These are phyloP conservation scores for Fusarium miscanthi DNA, from an alignment of 2,329 filamentous ascomycete species.

Conservation along the genomic window DNA sequence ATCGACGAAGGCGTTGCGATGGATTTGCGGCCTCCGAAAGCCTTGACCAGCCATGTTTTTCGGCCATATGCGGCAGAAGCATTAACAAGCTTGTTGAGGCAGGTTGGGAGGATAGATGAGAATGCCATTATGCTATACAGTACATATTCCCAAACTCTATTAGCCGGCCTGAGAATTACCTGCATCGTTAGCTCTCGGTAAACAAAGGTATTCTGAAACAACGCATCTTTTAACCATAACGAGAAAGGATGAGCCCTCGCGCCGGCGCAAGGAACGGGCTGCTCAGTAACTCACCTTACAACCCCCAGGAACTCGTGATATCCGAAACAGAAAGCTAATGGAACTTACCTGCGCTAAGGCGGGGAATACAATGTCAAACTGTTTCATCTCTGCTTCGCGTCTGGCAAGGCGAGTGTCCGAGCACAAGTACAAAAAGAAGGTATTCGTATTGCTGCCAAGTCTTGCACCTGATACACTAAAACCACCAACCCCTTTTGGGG, in stretches of 20 bases:
- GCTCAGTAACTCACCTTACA: background rate
- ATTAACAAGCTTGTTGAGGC: background rate
- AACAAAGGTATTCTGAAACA: constrained; percentile 12
- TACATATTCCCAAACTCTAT: background rate
- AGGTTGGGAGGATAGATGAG: background rate
- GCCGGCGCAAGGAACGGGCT: constrained; percentile 27
- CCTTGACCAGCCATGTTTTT: constrained; percentile 36
- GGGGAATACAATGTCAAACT: constrained; percentile 35
- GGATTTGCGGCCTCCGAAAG: constrained; percentile 32
- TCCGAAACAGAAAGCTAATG: background rate
- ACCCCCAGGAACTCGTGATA: constrained; percentile 1
- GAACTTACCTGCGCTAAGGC: constrained; percentile 24
- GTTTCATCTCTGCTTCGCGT: constrained; percentile 43
- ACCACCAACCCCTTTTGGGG: constrained; percentile 26
- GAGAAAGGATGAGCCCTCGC: background rate
- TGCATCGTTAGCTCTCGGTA: background rate
- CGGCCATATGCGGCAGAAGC: constrained; percentile 12
- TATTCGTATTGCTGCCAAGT: constrained; percentile 29
- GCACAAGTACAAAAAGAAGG: constrained; percentile 33
- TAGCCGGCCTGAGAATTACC: background rate
- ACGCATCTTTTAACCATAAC: background rate
- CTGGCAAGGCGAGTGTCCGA: constrained; percentile 26
- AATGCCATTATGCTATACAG: background rate
- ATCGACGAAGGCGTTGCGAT: constrained; percentile 36
- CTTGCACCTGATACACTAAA: constrained; percentile 37